These are phyloP conservation scores for Beauveria sp. DNA, from an alignment of 2,329 filamentous ascomycete genomes.

Conservation along the genomic window DNA sequence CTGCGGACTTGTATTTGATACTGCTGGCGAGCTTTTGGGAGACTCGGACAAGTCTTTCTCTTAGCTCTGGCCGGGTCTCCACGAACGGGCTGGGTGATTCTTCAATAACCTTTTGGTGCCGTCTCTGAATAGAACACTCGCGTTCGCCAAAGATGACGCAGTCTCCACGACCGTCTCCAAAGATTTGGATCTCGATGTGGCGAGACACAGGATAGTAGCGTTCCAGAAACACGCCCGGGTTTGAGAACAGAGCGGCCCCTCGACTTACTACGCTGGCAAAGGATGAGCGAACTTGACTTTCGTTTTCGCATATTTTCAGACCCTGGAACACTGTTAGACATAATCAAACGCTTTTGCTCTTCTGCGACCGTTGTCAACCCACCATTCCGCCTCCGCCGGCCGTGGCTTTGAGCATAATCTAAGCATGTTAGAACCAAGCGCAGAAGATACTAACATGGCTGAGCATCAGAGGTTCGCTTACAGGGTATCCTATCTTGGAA, in stretches of 20 bases:
- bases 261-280: background rate
- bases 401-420: conserved; percentile 34
- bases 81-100: conserved; percentile 20
- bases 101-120: conserved; percentile 41
- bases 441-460: background rate
- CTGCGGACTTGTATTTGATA: conserved; percentile 26
- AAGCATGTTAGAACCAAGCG: background rate
- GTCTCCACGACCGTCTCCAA: conserved; percentile 32
- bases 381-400: conserved; percentile 36
- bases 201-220: conserved; percentile 29
- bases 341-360: background rate
- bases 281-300: conserved; percentile 1
- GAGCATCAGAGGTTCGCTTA: background rate
- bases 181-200: conserved; percentile 39
- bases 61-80: background rate
- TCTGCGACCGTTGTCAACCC: conserved; percentile 15
- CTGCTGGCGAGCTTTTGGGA: background rate
- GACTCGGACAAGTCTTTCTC: background rate
- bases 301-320: background rate
- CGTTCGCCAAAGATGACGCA: conserved; percentile 31
- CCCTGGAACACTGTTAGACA: conserved; percentile 10
- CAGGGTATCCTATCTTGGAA: conserved; percentile 1
- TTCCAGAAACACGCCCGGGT: conserved; percentile 27
- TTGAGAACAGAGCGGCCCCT: conserved; percentile 16
- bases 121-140: conserved; percentile 38